Conservation (phyloP, 2,329 filamentous ascomycete genomes). For the Stenocarpella maydis region DNA sequence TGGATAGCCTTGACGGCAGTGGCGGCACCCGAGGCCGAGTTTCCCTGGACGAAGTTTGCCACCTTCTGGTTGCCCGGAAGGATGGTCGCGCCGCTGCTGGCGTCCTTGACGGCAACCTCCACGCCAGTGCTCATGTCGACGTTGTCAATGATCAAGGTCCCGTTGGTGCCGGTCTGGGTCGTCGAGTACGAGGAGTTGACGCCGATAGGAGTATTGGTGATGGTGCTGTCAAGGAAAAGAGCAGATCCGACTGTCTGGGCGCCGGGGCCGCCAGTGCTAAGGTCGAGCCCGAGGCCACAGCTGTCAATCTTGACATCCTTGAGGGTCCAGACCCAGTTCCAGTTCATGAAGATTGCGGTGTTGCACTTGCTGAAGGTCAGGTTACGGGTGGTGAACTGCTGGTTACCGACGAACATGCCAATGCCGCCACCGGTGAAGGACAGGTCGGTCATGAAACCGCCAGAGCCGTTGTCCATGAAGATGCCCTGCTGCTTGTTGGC, state of each 20-base stretch:
- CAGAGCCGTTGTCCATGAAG: constrained; percentile 86
- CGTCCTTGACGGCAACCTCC: constrained; percentile 69
- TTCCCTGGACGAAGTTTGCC: constrained; percentile 80
- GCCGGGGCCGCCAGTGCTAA: constrained; percentile 70
- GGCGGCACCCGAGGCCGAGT: constrained; percentile 68
- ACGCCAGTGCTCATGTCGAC: constrained; percentile 80
- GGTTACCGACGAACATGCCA: constrained; percentile 82
- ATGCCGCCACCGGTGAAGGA: constrained; percentile 83
- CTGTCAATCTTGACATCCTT: constrained; percentile 79
- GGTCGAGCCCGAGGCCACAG: constrained; percentile 79
- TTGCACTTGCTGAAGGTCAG: constrained; percentile 82
- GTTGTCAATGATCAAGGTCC: constrained; percentile 86
- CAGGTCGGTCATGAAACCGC: constrained; percentile 84
- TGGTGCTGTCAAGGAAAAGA: constrained; percentile 80
- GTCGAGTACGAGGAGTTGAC: constrained; percentile 78
- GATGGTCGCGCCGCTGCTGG: constrained; percentile 64
- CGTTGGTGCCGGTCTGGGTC: constrained; percentile 72
- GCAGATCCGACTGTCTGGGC: constrained; percentile 85
- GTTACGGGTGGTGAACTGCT: constrained; percentile 89
- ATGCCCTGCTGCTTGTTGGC: constrained; percentile 78
- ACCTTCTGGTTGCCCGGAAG: constrained; percentile 76
- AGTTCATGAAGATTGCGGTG: constrained; percentile 88
- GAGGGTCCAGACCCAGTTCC: constrained; percentile 89
- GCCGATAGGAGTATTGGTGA: constrained; percentile 79
- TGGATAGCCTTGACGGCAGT: constrained; percentile 64